These are phyloP conservation scores for Anthostomella pinea DNA, from an alignment of 2,329 filamentous ascomycete genomes.

Conservation along the genomic window DNA sequence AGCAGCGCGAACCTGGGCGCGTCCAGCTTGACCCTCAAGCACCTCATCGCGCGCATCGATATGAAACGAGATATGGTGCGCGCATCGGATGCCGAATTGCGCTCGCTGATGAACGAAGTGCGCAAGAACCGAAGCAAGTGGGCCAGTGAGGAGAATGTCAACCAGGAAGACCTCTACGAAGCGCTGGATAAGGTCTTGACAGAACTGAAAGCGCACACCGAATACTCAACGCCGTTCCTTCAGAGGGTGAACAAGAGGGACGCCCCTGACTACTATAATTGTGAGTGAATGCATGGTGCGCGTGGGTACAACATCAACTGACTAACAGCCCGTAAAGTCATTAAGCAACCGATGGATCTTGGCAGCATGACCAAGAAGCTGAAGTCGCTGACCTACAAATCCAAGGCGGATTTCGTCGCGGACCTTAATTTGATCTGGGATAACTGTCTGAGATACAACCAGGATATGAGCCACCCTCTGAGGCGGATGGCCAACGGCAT, in stretches of 20 bases:
- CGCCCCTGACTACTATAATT: conserved; percentile 89
- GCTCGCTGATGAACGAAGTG: conserved; percentile 93
- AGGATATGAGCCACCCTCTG: conserved; percentile 80
- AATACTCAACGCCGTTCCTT: conserved; percentile 95
- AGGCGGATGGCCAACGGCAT: conserved; percentile 93
- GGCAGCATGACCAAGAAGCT: conserved; percentile 98
- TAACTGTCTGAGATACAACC: conserved; percentile 95
- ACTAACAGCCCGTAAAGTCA: conserved; percentile 55
- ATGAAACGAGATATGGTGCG: conserved; percentile 85
- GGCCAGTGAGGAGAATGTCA: conserved; percentile 96
- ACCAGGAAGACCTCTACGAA: conserved; percentile 97
- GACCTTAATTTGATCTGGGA: conserved; percentile 96
- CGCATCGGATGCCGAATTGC: conserved; percentile 88
- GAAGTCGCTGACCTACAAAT: conserved; percentile 74
- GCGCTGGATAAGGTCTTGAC: conserved; percentile 94
- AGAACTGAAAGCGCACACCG: conserved; percentile 93
- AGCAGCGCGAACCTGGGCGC: conserved; percentile 93
- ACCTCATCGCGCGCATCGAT: conserved; percentile 94
- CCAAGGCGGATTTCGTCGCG: conserved; percentile 89
- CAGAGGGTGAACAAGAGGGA: conserved; percentile 95
- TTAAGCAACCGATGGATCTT: conserved; percentile 97
- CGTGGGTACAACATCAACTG: conserved; percentile 5
- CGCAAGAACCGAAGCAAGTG: conserved; percentile 98
- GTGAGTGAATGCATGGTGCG: conserved; percentile 56
- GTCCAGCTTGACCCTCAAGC: conserved; percentile 92